These are phyloP conservation scores for Basidiobolus meristosporus DNA, from an alignment of 371 early-diverging fungal genomes.

Conservation along the genomic window DNA sequence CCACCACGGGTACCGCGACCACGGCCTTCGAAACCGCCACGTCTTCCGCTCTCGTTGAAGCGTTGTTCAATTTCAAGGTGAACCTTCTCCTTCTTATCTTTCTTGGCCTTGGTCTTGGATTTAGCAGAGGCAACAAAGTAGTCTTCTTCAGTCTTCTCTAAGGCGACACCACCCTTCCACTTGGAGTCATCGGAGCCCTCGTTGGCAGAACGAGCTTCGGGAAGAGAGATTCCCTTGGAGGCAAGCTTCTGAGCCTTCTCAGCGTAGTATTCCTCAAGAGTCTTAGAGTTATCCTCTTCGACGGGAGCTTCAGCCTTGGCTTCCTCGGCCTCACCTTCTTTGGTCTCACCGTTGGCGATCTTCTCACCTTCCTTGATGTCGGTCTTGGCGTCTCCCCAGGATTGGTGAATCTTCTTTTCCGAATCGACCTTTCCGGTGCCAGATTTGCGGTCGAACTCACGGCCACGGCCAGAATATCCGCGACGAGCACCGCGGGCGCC, in stretches of 20 bases:
- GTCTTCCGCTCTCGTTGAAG: slow-evolving; percentile 17
- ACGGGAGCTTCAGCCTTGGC: slow-evolving; percentile 12
- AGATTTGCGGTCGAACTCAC: slow-evolving; percentile 68
- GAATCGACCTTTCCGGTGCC: slow-evolving; percentile 51
- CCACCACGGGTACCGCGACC: slow-evolving; percentile 12
- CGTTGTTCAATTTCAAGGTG: slow-evolving; percentile 30
- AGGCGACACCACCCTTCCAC: slow-evolving; percentile 55
- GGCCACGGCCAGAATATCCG: slow-evolving; percentile 20
- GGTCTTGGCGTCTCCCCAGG: slow-evolving; percentile 49
- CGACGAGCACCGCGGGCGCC: slow-evolving; percentile 8
- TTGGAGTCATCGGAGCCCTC: slow-evolving; percentile 55
- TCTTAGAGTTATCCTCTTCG: slow-evolving; percentile 54
- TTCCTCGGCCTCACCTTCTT: slow-evolving; percentile 4
- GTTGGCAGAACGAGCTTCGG: slow-evolving; percentile 55
- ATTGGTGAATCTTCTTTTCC: slow-evolving; percentile 68
- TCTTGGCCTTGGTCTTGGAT: slow-evolving; percentile 10
- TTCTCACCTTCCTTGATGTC: slow-evolving; percentile 16
- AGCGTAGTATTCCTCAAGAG: slow-evolving; percentile 58
- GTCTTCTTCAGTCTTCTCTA: slow-evolving; percentile 39
- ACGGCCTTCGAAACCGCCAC: slow-evolving; percentile 13
- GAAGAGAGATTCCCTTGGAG: slow-evolving; percentile 15
- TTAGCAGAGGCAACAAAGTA: slow-evolving; percentile 14
- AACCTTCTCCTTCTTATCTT: slow-evolving; percentile 36
- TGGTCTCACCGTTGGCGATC: slow-evolving; percentile 8
- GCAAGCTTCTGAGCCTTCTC: slow-evolving; percentile 34